These are phyloP conservation scores for Anthoceros angustus DNA, from an alignment of 225 moss, liverwort and hornwort species.

Conservation along the genomic window DNA sequence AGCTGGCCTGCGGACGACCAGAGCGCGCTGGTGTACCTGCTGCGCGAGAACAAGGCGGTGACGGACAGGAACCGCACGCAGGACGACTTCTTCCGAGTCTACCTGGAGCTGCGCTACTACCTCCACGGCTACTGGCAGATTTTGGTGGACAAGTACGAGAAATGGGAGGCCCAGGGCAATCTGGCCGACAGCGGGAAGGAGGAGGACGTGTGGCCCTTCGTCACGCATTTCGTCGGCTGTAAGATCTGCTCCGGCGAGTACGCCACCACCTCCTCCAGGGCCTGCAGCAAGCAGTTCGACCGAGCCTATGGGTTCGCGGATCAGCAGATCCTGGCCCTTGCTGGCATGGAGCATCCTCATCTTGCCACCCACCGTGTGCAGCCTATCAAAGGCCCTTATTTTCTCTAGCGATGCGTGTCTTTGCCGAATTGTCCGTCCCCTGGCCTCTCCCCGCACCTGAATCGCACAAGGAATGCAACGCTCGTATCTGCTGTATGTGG, in stretches of 20 bases:
- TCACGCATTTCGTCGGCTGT: conserved; percentile 90
- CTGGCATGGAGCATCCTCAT: background rate
- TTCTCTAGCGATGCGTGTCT: too few species aligned
- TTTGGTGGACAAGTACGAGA: conserved; percentile 51
- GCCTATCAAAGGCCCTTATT: background rate
- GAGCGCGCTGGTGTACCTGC: conserved; percentile 2
- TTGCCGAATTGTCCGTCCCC: too few species aligned
- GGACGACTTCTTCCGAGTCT: conserved; percentile 40
- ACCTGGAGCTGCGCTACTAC: conserved; percentile 62
- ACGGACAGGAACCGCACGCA: conserved; percentile 12
- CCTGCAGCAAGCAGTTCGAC: conserved; percentile 66
- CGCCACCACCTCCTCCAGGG: conserved; percentile 52
- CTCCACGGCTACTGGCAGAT: conserved; percentile 92
- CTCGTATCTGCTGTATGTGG: too few species aligned
- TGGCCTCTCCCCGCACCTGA: too few species aligned
- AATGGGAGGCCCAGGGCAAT: conserved; percentile 63
- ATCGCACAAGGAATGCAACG: too few species aligned
- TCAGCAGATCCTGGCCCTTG: conserved; percentile 44
- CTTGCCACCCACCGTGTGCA: background rate
- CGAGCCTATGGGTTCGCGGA: conserved; percentile 85
- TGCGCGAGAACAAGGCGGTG: conserved; percentile 11
- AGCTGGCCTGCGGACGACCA: conserved; percentile 28
- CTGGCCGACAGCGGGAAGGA: conserved; percentile 29
- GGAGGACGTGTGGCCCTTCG: conserved; percentile 62
- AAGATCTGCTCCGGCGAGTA: conserved; percentile 67